Evolutionary conservation across 2,329 filamentous ascomycete species (phyloP).

Genomic region (Falciphora oryzae): DNA sequence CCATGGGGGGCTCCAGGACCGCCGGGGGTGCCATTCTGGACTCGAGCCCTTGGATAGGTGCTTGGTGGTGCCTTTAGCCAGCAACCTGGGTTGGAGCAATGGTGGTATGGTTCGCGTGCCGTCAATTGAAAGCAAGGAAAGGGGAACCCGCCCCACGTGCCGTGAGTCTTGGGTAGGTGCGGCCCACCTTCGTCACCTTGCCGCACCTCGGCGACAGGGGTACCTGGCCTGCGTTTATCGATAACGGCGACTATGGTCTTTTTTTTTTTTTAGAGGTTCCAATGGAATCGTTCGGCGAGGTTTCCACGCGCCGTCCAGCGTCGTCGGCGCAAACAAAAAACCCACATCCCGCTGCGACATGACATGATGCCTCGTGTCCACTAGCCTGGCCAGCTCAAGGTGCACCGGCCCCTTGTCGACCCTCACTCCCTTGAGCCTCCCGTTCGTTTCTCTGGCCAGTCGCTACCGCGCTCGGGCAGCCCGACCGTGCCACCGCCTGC

Average conservation of each 20-base stretch:
- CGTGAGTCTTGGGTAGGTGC: no score
- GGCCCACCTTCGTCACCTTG: no score
- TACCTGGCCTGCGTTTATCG: neutral
- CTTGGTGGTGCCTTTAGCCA: neutral
- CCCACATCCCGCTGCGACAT: neutral
- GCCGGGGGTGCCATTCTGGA: conserved; percentile 4
- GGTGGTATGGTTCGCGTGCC: neutral
- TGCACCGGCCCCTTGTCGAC: neutral
- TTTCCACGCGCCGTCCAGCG: no score
- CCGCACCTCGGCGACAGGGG: no score
- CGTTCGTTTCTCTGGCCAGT: neutral
- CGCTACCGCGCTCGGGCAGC: neutral
- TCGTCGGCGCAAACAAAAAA: neutral
- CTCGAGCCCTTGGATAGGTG: neutral
- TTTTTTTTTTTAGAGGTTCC: no score
- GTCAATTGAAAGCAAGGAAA: neutral
- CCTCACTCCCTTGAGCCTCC: neutral
- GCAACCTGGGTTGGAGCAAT: neutral
- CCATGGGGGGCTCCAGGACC: conserved; percentile 21
- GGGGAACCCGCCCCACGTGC: neutral
- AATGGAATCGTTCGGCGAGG: no score
- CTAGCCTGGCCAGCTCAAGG: conserved; percentile 1
- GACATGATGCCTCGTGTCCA: conserved; percentile 3
- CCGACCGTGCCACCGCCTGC: neutral
- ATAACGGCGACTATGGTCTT: neutral